Conservation (phyloP, 176 grass and related monocot species). For the Avena atlantica region DNA sequence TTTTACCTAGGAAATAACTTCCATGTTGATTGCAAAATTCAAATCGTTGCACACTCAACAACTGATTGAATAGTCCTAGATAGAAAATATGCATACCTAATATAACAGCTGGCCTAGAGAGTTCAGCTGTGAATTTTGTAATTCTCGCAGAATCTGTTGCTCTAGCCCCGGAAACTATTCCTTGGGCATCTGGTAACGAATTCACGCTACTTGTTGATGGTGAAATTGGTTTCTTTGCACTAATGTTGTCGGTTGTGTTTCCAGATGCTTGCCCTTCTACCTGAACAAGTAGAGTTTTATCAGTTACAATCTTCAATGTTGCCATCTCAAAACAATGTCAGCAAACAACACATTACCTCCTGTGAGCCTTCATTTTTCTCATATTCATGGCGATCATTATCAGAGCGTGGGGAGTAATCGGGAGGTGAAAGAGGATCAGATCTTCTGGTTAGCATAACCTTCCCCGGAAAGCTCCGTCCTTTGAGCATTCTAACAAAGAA, state of each 20-base stretch:
- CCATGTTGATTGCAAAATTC: not conserved
- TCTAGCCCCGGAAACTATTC: constrained; percentile 86
- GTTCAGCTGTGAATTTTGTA: constrained; percentile 78
- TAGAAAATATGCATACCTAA: constrained; percentile 63
- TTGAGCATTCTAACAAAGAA: constrained; percentile 72
- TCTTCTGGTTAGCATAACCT: constrained; percentile 76
- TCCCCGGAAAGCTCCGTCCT: constrained; percentile 92
- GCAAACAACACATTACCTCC: constrained; percentile 55
- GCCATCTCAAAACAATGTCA: constrained; percentile 39
- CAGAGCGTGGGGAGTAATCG: constrained; percentile 53
- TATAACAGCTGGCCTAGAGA: constrained; percentile 89
- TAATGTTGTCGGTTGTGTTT: constrained; percentile 44
- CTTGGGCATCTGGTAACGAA: constrained; percentile 70
- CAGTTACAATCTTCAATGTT: not conserved
- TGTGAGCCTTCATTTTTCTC: constrained; percentile 52
- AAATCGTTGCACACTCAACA: not conserved
- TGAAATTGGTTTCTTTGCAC: constrained; percentile 58
- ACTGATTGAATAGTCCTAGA: constrained; percentile 9
- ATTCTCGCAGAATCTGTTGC: constrained; percentile 95
- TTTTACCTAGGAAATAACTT: not conserved
- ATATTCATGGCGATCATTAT: constrained; percentile 62
- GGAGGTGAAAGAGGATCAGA: constrained; percentile 69
- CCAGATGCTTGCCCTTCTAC: constrained; percentile 54
- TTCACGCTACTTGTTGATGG: constrained; percentile 61
- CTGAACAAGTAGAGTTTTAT: constrained; percentile 42